Evolutionary conservation across 768 basidiomycete species (phyloP).

Genomic region (Boletellus ananiceps): DNA sequence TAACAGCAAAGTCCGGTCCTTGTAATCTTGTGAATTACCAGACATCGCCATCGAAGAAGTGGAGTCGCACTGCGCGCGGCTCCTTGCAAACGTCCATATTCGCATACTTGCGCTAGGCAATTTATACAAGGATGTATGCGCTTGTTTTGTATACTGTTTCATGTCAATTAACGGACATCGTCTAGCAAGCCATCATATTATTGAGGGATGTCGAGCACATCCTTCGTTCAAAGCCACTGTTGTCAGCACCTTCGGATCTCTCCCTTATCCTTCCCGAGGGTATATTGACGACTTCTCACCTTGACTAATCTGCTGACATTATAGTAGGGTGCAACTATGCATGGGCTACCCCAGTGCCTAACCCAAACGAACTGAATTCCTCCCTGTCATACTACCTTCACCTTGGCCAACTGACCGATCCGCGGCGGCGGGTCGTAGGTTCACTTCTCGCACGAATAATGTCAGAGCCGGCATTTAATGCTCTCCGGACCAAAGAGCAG

Average conservation of each 20-base stretch:
- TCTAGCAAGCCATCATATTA: slow-evolving; percentile 72
- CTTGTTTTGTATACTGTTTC: not conserved
- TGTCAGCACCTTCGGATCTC: slow-evolving; percentile 34
- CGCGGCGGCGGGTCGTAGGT: slow-evolving; percentile 58
- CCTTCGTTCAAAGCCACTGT: slow-evolving; percentile 50
- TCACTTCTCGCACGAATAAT: slow-evolving; percentile 79
- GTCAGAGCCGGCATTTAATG: slow-evolving; percentile 87
- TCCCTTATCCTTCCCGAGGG: slow-evolving; percentile 69
- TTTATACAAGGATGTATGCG: slow-evolving; percentile 70
- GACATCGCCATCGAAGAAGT: slow-evolving; percentile 72
- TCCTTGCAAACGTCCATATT: slow-evolving; percentile 64
- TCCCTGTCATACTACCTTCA: slow-evolving; percentile 83
- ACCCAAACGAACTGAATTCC: slow-evolving; percentile 84
- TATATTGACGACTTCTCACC: slow-evolving; percentile 26
- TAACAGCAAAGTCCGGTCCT: not conserved
- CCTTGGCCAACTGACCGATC: slow-evolving; percentile 64
- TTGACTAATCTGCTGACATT: slow-evolving; percentile 10
- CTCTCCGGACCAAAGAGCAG: slow-evolving; percentile 90
- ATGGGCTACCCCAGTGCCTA: slow-evolving; percentile 64
- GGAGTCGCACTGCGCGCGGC: slow-evolving; percentile 48
- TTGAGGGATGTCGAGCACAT: slow-evolving; percentile 67
- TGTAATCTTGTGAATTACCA: slow-evolving; percentile 26
- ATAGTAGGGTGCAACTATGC: slow-evolving; percentile 62
- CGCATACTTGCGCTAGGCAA: slow-evolving; percentile 82
- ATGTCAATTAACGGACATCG: not conserved